Evolutionary conservation across 2,329 filamentous ascomycete genomes (phyloP).

Genomic region (Thelonectria blattea): DNA sequence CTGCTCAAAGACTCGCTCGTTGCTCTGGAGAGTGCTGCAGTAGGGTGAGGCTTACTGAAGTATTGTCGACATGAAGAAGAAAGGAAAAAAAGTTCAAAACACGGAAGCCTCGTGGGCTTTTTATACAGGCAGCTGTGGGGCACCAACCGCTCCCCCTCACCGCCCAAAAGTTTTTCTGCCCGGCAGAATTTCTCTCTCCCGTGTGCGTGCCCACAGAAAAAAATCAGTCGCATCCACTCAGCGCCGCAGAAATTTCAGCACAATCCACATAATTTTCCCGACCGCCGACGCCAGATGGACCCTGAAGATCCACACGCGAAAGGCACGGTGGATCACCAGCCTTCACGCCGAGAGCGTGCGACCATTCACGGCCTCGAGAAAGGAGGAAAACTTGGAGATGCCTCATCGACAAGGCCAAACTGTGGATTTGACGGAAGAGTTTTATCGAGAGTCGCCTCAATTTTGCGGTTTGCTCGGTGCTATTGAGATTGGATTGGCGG

Average conservation of each 20-base stretch:
- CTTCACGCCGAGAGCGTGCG: neutral
- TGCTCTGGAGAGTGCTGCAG: constrained; percentile 25
- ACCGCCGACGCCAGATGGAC: constrained; percentile 7
- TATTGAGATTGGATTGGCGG: constrained; percentile 10
- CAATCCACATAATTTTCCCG: neutral
- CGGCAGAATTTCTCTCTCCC: constrained; percentile 31
- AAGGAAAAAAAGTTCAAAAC: constrained; percentile 51
- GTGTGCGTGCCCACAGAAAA: neutral
- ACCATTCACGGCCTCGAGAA: constrained; percentile 2
- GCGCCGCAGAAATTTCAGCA: neutral
- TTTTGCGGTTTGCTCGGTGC: constrained; percentile 1
- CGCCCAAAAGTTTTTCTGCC: constrained; percentile 43
- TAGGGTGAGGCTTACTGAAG: constrained; percentile 55
- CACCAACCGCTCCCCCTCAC: constrained; percentile 36
- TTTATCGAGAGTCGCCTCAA: neutral
- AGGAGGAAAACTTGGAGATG: constrained; percentile 8
- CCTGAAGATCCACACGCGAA: neutral
- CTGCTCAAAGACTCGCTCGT: neutral
- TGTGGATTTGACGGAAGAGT: neutral
- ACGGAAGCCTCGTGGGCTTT: constrained; percentile 38
- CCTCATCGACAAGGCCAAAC: constrained; percentile 5
- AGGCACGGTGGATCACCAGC: constrained; percentile 11
- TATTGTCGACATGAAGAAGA: constrained; percentile 68
- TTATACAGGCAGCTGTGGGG: constrained; percentile 48
- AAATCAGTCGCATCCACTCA: neutral